Evolutionary conservation across 1,284 basidiomycete genomes (phyloP).

Genomic region (Ceratobasidium sp.): DNA sequence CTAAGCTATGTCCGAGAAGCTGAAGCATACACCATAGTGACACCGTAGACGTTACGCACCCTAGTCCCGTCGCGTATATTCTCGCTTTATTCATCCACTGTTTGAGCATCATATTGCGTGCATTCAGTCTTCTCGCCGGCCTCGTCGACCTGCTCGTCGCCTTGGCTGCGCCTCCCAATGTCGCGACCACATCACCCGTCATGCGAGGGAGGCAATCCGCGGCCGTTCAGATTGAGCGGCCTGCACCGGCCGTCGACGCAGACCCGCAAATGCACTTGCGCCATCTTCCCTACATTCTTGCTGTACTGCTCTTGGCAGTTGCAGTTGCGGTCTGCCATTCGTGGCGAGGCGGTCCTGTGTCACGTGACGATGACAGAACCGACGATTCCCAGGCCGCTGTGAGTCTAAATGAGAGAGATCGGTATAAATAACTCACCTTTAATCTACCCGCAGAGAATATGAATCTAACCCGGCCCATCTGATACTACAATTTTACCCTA

Average conservation of each 20-base stretch:
- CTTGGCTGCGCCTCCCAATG: neutral
- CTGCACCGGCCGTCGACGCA: neutral
- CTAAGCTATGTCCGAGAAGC: no score
- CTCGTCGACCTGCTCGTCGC: neutral
- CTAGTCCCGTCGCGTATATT: neutral
- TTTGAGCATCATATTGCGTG: neutral
- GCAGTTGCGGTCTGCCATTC: no score
- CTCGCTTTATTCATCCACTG: neutral
- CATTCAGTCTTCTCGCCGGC: neutral
- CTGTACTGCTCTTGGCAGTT: neutral
- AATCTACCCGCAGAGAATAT: neutral
- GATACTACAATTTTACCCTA: neutral
- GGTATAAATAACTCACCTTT: neutral
- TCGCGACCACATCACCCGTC: neutral
- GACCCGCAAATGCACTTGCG: neutral
- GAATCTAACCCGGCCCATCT: neutral
- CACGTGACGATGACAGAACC: neutral
- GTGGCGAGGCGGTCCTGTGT: neutral
- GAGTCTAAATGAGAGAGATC: neutral
- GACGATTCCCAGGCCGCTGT: neutral
- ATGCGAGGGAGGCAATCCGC: neutral
- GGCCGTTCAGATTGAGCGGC: neutral
- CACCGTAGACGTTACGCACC: neutral
- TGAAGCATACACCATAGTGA: neutral
- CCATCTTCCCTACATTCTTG: neutral